Conservation (phyloP, 208 protist species). For the Sergeia podlipaevii region DNA sequence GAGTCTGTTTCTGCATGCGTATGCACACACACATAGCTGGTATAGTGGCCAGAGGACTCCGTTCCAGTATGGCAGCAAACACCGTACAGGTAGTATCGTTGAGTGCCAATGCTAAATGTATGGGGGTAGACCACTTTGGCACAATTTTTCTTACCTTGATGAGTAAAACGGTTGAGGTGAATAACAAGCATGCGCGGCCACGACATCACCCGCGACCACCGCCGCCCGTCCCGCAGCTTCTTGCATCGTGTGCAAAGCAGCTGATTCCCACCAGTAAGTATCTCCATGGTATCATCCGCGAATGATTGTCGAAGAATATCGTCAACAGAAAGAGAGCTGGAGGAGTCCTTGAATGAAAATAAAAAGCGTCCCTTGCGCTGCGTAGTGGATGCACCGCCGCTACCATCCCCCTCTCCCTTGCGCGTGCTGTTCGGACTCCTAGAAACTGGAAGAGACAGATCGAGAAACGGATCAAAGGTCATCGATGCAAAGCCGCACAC, state of each 20-base stretch:
- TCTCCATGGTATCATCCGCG: constrained; percentile 43
- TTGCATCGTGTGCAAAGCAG: constrained; percentile 66
- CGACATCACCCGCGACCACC: constrained; percentile 29
- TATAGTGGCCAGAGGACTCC: constrained; percentile 75
- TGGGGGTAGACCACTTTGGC: constrained; percentile 51
- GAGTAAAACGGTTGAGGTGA: constrained; percentile 82
- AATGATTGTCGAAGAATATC: constrained; percentile 48
- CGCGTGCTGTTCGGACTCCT: not conserved
- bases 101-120: constrained; percentile 28
- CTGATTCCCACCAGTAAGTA: constrained; percentile 47
- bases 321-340: constrained; percentile 14
- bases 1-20: not conserved
- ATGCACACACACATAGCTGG: constrained; percentile 54
- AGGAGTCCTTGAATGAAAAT: not conserved
- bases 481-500: constrained; percentile 44
- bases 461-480: constrained; percentile 76
- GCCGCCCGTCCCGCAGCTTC: constrained; percentile 39
- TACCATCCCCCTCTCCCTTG: not conserved
- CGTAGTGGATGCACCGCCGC: not conserved
- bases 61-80: constrained; percentile 75
- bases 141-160: constrained; percentile 50
- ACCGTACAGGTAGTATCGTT: constrained; percentile 61
- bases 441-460: constrained; percentile 65
- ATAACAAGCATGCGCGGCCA: constrained; percentile 75
- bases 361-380: too few species aligned